phyloP scores from a whole-genome alignment of 2,329 filamentous ascomycete genomes.

The Trichoderma breve region DNA sequence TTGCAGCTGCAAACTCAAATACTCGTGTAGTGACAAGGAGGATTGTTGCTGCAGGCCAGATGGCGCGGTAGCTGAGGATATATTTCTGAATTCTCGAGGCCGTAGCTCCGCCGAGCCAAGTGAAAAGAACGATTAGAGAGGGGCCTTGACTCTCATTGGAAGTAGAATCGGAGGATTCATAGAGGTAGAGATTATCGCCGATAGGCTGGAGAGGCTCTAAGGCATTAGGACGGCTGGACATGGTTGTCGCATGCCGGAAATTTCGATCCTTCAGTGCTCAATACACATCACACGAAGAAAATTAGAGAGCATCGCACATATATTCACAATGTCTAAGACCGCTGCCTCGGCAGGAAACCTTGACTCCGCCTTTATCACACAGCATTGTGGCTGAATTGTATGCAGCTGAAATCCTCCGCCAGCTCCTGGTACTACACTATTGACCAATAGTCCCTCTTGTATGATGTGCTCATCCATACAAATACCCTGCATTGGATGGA shows the following conservation, averaged over 20 bases:
- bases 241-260: background rate
- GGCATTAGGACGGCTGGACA: background rate
- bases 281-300: background rate
- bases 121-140: background rate
- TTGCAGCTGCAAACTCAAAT: background rate
- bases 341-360: background rate
- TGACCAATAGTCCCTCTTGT: background rate
- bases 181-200: background rate
- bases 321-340: background rate
- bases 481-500: background rate
- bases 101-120: background rate
- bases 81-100: background rate
- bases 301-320: background rate
- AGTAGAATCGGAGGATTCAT: background rate
- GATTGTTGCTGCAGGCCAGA: slow-evolving; percentile 1
- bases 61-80: background rate
- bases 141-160: background rate
- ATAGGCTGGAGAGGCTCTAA: background rate
- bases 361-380: background rate
- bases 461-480: too few species aligned
- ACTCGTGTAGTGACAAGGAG: background rate
- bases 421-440: background rate
- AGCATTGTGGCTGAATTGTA: background rate
- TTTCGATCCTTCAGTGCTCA: background rate
- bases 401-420: background rate